Evolutionary conservation across 257 asterid species (phyloP).

Genomic region (Solanum medicagineum): DNA sequence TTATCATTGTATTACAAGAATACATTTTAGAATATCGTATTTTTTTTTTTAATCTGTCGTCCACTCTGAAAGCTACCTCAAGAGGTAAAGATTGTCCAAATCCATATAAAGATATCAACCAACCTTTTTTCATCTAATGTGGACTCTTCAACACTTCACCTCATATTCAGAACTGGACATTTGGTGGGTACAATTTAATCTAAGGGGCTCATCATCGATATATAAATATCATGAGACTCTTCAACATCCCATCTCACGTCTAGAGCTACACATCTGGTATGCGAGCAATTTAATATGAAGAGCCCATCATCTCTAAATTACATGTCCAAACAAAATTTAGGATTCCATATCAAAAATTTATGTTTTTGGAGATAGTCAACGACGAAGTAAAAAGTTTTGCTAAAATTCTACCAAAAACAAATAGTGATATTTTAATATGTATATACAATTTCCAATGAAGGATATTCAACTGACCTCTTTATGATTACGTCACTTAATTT

Average conservation of each 20-base stretch:
- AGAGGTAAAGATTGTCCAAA: background rate
- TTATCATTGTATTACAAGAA: background rate
- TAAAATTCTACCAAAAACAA: background rate
- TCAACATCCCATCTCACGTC: background rate
- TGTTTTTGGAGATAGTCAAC: background rate
- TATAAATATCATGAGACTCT: background rate
- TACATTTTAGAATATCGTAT: too few relatives aligned
- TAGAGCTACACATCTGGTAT: too few relatives aligned
- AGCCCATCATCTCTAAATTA: rapidly evolving
- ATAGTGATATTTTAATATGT: background rate
- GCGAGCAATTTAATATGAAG: too few relatives aligned
- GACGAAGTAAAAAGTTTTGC: background rate
- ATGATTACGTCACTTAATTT: background rate
- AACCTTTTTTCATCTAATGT: background rate
- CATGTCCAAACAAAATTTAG: too few relatives aligned
- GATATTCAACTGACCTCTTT: background rate
- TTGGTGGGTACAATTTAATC: too few relatives aligned
- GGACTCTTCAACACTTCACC: too few relatives aligned
- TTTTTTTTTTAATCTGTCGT: too few relatives aligned
- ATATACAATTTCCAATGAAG: background rate
- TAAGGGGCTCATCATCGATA: too few relatives aligned
- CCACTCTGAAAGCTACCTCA: background rate
- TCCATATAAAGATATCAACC: background rate
- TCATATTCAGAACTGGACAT: too few relatives aligned
- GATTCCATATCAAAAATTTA: too few relatives aligned